Evolutionary conservation across 179 eudicot genomes (phyloP), one percentile per base, ranked within the genome.

Genomic region (Nepenthes alata): DNA sequence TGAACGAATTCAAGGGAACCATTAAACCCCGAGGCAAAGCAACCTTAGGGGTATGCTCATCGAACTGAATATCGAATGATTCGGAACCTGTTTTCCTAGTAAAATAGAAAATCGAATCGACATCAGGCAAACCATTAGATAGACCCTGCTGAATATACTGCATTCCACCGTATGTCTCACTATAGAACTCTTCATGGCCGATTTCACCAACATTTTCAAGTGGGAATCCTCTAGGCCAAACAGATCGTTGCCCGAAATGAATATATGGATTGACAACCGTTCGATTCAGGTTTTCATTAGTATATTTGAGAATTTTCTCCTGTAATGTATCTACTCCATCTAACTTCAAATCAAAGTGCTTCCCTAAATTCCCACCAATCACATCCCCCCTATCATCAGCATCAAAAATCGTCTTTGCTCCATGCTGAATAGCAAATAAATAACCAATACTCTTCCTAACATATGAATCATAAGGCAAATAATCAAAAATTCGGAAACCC

Each of bases 191-290:
- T 35, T 83, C 88, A 15, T 80, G 88, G 41, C 39, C 70, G 34
- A 83, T 69, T 38, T 80, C 73, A 36, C 88, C 85, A 16, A 80
- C 88, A 59, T 83, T 83, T 52, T 83, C 88, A 57, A 83, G 63
- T 0, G 88, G 88, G 54, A 83, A 67, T 5, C 88, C 88, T 53
- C 88, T 67, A 11, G 88, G 88, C 88, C 88, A 83, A 67, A 80
- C 88, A 0, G 88, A 80, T 65, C 88, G 45, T 58, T 83, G 88
- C 25, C 88, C 88, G 34, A 83, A 83, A 76, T 83, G 88, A 12
- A 83, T 74, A 51, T 83, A 83, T 1, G 88, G 88, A 63, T 83
- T 83, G 60, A 83, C 79, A 56, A 83, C 76, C 0, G 83, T 80
- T 62, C 83, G 60, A 70, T 83, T 83, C 0, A 78, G 77, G 64